Evolutionary conservation across 371 early-diverging fungal species (phyloP).

Genomic region (Umbelopsis sp.): DNA sequence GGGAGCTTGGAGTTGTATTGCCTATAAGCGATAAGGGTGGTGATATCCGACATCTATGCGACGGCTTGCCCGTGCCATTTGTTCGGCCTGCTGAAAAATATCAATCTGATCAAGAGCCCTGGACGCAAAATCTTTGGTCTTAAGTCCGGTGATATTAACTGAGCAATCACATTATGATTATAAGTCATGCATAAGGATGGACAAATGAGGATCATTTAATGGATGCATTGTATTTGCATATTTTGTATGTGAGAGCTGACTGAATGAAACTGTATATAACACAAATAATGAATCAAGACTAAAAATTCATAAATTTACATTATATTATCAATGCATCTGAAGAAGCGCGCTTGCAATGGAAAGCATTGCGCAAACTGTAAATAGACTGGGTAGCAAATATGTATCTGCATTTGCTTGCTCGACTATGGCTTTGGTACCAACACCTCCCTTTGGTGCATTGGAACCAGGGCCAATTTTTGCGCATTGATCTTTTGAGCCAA

Average conservation of each 20-base stretch:
- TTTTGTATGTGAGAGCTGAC: too few species aligned
- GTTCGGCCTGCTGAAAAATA: conserved; percentile 44
- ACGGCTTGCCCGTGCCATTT: conserved; percentile 39
- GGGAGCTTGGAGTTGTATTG: conserved; percentile 52
- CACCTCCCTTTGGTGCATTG: neutral
- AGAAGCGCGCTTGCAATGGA: neutral
- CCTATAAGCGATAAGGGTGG: conserved; percentile 33
- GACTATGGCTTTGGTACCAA: neutral
- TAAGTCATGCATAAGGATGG: neutral
- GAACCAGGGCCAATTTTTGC: neutral
- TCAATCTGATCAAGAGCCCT: conserved; percentile 34
- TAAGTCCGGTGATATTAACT: neutral
- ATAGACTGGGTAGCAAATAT: neutral
- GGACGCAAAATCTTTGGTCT: conserved; percentile 39
- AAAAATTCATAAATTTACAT: too few species aligned
- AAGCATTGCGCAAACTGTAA: neutral
- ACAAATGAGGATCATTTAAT: neutral
- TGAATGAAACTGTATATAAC: too few species aligned
- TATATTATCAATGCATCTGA: neutral
- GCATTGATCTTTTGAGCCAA: conserved; percentile 9
- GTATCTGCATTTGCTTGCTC: neutral
- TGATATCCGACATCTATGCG: neutral
- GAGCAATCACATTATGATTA: neutral
- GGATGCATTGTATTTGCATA: too few species aligned
- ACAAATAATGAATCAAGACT: too few species aligned